Evolutionary conservation across 2,329 filamentous ascomycete species (phyloP).

Genomic region (Alternaria alternata): DNA sequence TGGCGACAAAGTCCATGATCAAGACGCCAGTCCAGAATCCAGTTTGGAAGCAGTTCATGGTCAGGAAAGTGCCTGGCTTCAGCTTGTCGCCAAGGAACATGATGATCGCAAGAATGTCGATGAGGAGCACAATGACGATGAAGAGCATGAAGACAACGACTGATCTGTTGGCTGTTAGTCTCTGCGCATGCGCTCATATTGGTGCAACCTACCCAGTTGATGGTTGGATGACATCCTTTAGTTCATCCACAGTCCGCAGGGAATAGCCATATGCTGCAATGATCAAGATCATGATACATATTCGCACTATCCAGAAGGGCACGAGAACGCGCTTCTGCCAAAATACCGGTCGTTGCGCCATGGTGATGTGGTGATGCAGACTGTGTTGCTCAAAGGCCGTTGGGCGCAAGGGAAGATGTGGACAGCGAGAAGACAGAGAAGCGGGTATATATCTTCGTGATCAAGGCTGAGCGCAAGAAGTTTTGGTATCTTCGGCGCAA

Average conservation of each 20-base stretch:
- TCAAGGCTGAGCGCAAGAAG: slow-evolving; percentile 13
- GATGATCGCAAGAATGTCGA: slow-evolving; percentile 48
- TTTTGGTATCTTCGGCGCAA: slow-evolving; percentile 4
- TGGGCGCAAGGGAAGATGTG: neutral
- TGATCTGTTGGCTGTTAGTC: slow-evolving; percentile 36
- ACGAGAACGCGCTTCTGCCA: slow-evolving; percentile 52
- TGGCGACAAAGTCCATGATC: slow-evolving; percentile 43
- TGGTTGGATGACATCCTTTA: slow-evolving; percentile 28
- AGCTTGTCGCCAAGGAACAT: slow-evolving; percentile 44
- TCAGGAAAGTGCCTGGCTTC: slow-evolving; percentile 45
- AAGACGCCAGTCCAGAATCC: slow-evolving; percentile 46
- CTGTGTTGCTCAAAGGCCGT: neutral
- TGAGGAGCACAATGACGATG: slow-evolving; percentile 43
- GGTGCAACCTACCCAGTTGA: slow-evolving; percentile 30
- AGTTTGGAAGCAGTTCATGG: slow-evolving; percentile 48
- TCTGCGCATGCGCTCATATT: neutral
- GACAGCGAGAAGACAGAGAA: neutral
- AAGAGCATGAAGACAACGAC: slow-evolving; percentile 45
- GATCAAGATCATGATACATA: slow-evolving; percentile 45
- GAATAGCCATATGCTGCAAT: slow-evolving; percentile 38
- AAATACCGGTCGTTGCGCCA: slow-evolving; percentile 31
- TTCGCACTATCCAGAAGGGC: slow-evolving; percentile 48
- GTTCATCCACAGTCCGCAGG: slow-evolving; percentile 28
- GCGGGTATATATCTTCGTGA: neutral
- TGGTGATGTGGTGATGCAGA: slow-evolving; percentile 22